Evolutionary conservation across 345 rosid genomes (phyloP), one percentile per base, ranked within the genome.

Genomic region (Boechera retrofracta): DNA sequence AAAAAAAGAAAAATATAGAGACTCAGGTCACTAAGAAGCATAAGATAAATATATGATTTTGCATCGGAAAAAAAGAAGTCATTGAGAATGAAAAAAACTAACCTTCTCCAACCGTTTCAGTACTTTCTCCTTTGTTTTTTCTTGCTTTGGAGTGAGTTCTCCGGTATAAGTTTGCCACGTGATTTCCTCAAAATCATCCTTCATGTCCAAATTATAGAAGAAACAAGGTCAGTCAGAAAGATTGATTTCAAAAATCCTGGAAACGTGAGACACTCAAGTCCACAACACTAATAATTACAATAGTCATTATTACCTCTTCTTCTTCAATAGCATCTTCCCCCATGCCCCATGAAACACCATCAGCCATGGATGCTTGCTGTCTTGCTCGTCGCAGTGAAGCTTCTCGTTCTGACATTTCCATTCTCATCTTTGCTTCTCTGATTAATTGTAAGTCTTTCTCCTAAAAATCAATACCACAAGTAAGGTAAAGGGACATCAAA

Each of bases 311-410:
- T 59, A 95, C 99, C 98, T 92, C 94, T 28, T 64, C 91, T 82
- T 92, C 99, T 86, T 92, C 97, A 78, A 92, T 69, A 66, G 96
- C 99, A 88, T 92, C 99, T 83, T 95, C 99, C 77, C 89, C 96
- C 93, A 95, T 95, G 67, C 98, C 99, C 98, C 99, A 95, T 57
- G 97, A 95, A 84, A 91, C 83, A 81, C 99, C 99, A 81, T 95
- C 97, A 51, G 91, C 89, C 85, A 89, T 87, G 77, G 89, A 83
- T 59, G 93, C 90, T 64, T 89, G 94, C 60, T 76, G 71, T 71
- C 86, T 91, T 64, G 98, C 99, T 72, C 98, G 89, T 64, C 42
- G 87, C 78, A 92, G 90, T 77, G 99, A 95, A 63, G 93, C 89
- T 85, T 91, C 96, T 31, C 83, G 89, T 75, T 92, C 99, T 26